phyloP scores from a whole-genome alignment of 495 filamentous ascomycete genomes.

The Penicillium angulare region DNA sequence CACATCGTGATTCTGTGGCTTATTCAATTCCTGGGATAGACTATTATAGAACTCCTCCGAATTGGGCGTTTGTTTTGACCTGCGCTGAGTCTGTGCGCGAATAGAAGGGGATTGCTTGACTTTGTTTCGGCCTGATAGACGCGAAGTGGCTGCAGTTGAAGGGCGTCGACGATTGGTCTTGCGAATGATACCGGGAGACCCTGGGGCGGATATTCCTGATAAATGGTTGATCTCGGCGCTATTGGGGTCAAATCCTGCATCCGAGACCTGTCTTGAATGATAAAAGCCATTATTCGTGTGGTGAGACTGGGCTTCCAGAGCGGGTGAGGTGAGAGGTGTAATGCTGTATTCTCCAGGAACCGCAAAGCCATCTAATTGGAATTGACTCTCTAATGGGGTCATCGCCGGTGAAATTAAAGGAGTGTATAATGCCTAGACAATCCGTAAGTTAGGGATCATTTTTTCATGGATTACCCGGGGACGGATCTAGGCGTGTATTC shows the following conservation, averaged over 20 bases:
- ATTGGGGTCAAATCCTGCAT: conserved; percentile 44
- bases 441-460: neutral
- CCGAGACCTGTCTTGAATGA: conserved; percentile 37
- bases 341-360: conserved; percentile 81
- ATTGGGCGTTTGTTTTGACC: conserved; percentile 57
- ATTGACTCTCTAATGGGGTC: conserved; percentile 83
- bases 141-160: conserved; percentile 37
- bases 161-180: conserved; percentile 35
- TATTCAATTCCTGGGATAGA: conserved; percentile 32
- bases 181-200: conserved; percentile 31
- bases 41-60: conserved; percentile 46
- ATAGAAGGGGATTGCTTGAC: conserved; percentile 83
- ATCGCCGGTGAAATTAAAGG: conserved; percentile 93
- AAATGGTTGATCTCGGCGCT: conserved; percentile 47
- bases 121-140: conserved; percentile 45
- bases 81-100: conserved; percentile 62
- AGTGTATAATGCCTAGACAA: conserved; percentile 73
- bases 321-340: conserved; percentile 89
- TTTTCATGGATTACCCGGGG: too few species aligned
- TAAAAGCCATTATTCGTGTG: conserved; percentile 29
- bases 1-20: conserved; percentile 28
- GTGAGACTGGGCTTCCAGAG: conserved; percentile 73
- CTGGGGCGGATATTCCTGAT: conserved; percentile 32
- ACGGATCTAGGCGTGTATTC: too few species aligned
- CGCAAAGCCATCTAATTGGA: conserved; percentile 76